phyloP scores from a whole-genome alignment of 805 yeast species.

The Candida rishiriensis region DNA sequence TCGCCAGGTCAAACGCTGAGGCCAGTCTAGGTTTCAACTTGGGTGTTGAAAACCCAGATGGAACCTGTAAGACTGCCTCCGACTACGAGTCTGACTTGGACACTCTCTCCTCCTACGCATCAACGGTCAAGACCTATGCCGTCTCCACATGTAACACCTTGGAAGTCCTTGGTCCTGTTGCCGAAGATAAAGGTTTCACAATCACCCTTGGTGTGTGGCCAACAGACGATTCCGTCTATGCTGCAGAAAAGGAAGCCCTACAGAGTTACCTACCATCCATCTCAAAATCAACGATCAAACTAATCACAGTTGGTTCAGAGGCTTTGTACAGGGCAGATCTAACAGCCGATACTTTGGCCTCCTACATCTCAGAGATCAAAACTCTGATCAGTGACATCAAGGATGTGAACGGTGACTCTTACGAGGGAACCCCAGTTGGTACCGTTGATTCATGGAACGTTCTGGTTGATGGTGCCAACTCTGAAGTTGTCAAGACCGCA shows the following conservation, averaged over 20 bases:
- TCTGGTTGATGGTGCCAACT: slow-evolving; percentile 71
- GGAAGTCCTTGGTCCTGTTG: slow-evolving; percentile 80
- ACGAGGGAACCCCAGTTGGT: slow-evolving; percentile 72
- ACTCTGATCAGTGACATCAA: slow-evolving; percentile 52
- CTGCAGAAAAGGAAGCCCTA: slow-evolving; percentile 71
- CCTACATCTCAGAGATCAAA: slow-evolving; percentile 59
- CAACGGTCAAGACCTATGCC: slow-evolving; percentile 79
- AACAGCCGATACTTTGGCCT: slow-evolving; percentile 70
- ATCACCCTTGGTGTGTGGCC: slow-evolving; percentile 92
- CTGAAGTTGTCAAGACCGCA: slow-evolving; percentile 70
- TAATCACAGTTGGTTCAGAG: slow-evolving; percentile 90
- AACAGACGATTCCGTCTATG: slow-evolving; percentile 73
- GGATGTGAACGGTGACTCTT: slow-evolving; percentile 80
- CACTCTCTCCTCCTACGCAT: slow-evolving; percentile 52
- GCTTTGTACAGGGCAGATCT: slow-evolving; percentile 88
- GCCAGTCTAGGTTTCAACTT: slow-evolving; percentile 66
- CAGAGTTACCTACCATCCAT: slow-evolving; percentile 64
- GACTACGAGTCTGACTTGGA: slow-evolving; percentile 71
- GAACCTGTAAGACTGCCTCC: slow-evolving; percentile 67
- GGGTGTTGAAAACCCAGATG: slow-evolving; percentile 74
- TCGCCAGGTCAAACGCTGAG: slow-evolving; percentile 21
- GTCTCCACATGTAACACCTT: slow-evolving; percentile 93
- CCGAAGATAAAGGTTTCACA: slow-evolving; percentile 70
- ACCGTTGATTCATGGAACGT: slow-evolving; percentile 96
- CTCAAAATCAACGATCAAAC: slow-evolving; percentile 64